phyloP scores from a whole-genome alignment of 768 basidiomycete species.

The Suillus occidentalis region DNA sequence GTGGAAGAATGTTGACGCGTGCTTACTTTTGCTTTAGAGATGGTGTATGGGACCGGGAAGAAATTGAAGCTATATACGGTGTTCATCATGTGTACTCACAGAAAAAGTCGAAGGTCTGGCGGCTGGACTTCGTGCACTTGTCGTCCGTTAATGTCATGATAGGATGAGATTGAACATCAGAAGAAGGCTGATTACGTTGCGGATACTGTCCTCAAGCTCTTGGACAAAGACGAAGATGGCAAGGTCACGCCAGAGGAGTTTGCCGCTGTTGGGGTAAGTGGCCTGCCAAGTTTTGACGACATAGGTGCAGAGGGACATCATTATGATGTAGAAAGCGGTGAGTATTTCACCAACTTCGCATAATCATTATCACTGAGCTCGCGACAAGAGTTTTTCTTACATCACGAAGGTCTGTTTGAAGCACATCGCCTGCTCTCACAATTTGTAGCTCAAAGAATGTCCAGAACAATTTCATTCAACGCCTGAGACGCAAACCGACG shows the following conservation, averaged over 20 bases:
- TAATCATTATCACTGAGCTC: background rate
- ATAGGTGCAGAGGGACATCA: conserved; percentile 92
- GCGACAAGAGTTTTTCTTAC: conserved; percentile 82
- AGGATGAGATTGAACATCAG: conserved; percentile 80
- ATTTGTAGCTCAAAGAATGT: background rate
- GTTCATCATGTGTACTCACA: conserved; percentile 90
- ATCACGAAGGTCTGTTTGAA: conserved; percentile 81
- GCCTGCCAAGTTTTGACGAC: conserved; percentile 79
- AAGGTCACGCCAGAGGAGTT: conserved; percentile 70
- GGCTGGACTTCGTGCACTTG: background rate
- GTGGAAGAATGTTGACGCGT: background rate
- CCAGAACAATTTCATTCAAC: conserved; percentile 91
- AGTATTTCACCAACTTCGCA: conserved; percentile 25
- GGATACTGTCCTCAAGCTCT: conserved; percentile 57
- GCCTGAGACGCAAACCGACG: conserved; percentile 96
- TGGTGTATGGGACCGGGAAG: conserved; percentile 78
- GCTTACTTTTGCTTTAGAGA: conserved; percentile 46
- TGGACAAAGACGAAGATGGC: conserved; percentile 80
- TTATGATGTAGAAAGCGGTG: conserved; percentile 88
- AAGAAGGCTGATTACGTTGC: conserved; percentile 81
- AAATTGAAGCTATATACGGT: conserved; percentile 95
- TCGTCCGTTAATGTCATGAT: background rate
- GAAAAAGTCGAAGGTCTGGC: conserved; percentile 68
- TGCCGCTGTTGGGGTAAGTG: conserved; percentile 65
- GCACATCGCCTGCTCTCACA: background rate